Evolutionary conservation across 495 filamentous ascomycete species (phyloP).

Genomic region (Melanomma pulvis-pyrius): DNA sequence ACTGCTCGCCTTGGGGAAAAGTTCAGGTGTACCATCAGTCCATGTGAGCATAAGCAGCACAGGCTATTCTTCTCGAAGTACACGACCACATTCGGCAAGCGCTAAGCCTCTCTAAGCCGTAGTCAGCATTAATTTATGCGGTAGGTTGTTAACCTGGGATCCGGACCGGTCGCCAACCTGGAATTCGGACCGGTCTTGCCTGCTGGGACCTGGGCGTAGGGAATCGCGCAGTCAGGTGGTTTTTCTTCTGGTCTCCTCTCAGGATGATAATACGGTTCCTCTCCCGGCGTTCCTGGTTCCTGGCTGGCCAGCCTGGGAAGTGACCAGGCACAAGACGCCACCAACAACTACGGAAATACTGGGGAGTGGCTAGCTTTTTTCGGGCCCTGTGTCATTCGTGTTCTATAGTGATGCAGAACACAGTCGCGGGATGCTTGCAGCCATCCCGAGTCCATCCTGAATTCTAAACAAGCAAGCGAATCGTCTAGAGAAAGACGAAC

Average conservation of each 20-base stretch:
- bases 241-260: not conserved
- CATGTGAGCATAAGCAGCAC: not conserved
- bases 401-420: too few species aligned
- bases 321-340: not conserved
- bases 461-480: too few species aligned
- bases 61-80: not conserved
- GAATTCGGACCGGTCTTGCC: not conserved
- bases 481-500: too few species aligned
- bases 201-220: not conserved
- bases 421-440: too few species aligned
- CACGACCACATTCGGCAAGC: not conserved
- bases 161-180: not conserved
- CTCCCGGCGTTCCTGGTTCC: slow-evolving; percentile 1
- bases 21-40: too few species aligned
- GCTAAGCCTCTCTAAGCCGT: not conserved
- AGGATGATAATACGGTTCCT: not conserved
- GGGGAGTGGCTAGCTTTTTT: too few species aligned
- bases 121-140: not conserved
- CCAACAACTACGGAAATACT: too few species aligned
- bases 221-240: not conserved
- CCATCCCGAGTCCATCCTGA: too few species aligned
- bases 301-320: not conserved
- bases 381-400: too few species aligned
- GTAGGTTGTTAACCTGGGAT: not conserved
- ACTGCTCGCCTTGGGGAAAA: not conserved